A percentile compares a stretch with the other conserved stretches of the same genome.
Conservation (phyloP, 2,329 filamentous ascomycete genomes). For the Fusarium annulatum region DNA sequence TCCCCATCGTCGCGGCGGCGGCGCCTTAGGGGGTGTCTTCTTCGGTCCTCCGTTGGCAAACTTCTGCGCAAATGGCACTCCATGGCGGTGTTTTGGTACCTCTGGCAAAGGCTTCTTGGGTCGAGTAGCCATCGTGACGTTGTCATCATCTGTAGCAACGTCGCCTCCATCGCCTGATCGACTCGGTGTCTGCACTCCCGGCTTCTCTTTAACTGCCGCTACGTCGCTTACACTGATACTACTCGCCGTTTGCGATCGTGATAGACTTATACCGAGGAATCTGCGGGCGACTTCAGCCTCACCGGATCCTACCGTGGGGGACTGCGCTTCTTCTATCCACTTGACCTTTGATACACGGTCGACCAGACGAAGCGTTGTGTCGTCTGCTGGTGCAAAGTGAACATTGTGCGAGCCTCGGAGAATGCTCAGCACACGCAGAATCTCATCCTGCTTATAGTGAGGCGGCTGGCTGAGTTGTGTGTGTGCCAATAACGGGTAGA, state of each 20-base stretch:
- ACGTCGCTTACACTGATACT: constrained; percentile 81
- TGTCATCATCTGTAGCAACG: constrained; percentile 36
- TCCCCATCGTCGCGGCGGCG: constrained; percentile 59
- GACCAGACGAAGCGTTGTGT: constrained; percentile 81
- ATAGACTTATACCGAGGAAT: constrained; percentile 77
- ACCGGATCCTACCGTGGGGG: constrained; percentile 46
- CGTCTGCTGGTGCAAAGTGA: constrained; percentile 84
- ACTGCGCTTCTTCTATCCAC: constrained; percentile 66
- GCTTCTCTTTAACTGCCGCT: constrained; percentile 82
- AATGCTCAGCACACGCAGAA: constrained; percentile 79
- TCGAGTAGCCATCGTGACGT: constrained; percentile 43
- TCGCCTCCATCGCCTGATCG: constrained; percentile 54
- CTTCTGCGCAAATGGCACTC: constrained; percentile 56
- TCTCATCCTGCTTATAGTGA: constrained; percentile 91
- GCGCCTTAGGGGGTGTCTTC: constrained; percentile 58
- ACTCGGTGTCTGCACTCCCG: constrained; percentile 83
- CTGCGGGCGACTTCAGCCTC: constrained; percentile 65
- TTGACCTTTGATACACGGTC: constrained; percentile 78
- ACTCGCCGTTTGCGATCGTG: constrained; percentile 73
- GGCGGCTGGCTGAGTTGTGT: constrained; percentile 89
- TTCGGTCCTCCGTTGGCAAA: constrained; percentile 49
- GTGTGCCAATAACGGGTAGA: constrained; percentile 90
- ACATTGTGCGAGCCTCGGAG: constrained; percentile 72
- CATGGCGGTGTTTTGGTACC: constrained; percentile 68
- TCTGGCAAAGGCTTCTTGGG: constrained; percentile 63